Conservation (phyloP, 2,329 filamentous ascomycete species). For the Ceratocystis variospora region DNA sequence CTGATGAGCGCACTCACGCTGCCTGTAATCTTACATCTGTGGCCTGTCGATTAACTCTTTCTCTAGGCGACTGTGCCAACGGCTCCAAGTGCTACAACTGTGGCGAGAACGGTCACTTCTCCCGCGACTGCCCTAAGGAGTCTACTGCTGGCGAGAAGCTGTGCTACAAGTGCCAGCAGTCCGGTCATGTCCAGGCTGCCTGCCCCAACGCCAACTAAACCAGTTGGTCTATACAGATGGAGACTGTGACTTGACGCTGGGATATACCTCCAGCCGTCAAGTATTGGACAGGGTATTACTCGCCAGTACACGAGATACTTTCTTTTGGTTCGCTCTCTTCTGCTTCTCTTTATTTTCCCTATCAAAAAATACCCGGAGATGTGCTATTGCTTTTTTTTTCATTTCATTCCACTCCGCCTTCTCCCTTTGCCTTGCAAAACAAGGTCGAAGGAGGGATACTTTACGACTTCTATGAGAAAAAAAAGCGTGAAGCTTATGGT, state of each 20-base stretch:
- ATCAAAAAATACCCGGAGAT: slow-evolving; percentile 8
- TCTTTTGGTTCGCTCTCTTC: not conserved
- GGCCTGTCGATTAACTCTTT: slow-evolving; percentile 19
- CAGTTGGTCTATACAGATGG: too few relatives aligned
- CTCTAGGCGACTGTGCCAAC: slow-evolving; percentile 77
- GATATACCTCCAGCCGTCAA: too few relatives aligned
- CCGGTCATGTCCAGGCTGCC: slow-evolving; percentile 81
- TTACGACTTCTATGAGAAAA: not conserved
- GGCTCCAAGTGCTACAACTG: slow-evolving; percentile 99
- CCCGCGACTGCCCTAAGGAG: slow-evolving; percentile 90
- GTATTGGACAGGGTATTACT: not conserved
- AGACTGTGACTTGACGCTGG: too few relatives aligned
- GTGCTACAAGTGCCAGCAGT: slow-evolving; percentile 88
- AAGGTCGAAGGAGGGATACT: too few relatives aligned
- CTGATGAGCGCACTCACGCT: too few relatives aligned
- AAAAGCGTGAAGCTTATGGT: not conserved
- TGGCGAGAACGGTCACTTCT: slow-evolving; percentile 83
- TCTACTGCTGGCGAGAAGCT: slow-evolving; percentile 74
- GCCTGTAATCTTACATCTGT: too few relatives aligned
- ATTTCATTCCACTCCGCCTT: slow-evolving; percentile 11
- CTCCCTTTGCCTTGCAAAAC: not conserved
- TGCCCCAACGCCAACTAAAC: slow-evolving; percentile 64
- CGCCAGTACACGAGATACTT: not conserved
- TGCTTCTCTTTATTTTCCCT: not conserved
- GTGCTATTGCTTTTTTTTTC: slow-evolving; percentile 15